phyloP scores from a whole-genome alignment of 768 basidiomycete genomes.

The Termitomyces sp. region DNA sequence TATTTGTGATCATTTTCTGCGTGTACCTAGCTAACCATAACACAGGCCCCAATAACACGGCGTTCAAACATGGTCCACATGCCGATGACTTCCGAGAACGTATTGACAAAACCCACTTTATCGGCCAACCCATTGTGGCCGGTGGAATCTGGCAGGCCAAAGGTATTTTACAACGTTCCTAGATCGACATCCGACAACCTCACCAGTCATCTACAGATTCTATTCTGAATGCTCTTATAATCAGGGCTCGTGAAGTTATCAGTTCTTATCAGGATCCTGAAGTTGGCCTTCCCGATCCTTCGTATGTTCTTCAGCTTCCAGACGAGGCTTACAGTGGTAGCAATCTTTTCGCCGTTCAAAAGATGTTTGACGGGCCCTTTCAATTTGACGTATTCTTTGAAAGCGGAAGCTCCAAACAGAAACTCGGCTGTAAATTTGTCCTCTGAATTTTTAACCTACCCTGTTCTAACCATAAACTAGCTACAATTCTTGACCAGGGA shows the following conservation, averaged over 20 bases:
- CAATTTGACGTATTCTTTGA: conserved; percentile 90
- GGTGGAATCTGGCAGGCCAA: conserved; percentile 84
- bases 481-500: conserved; percentile 60
- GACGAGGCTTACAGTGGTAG: conserved; percentile 70
- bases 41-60: conserved; percentile 57
- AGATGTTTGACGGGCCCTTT: conserved; percentile 79
- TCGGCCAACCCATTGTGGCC: conserved; percentile 56
- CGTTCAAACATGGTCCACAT: conserved; percentile 51
- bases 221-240: conserved; percentile 58
- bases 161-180: conserved; percentile 37
- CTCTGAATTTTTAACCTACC: background rate
- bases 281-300: conserved; percentile 66
- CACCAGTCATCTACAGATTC: conserved; percentile 39
- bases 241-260: conserved; percentile 51
- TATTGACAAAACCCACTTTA: conserved; percentile 67
- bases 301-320: conserved; percentile 71
- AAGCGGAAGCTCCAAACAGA: conserved; percentile 62
- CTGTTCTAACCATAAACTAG: conserved; percentile 33
- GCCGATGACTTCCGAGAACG: conserved; percentile 54
- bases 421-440: conserved; percentile 54
- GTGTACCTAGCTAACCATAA: conserved; percentile 2
- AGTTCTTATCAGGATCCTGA: conserved; percentile 49
- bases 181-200: background rate
- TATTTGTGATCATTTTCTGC: conserved; percentile 22
- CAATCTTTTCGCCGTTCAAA: conserved; percentile 87